phyloP scores from a whole-genome alignment of 805 yeast species.

The Starmera amethionina region DNA sequence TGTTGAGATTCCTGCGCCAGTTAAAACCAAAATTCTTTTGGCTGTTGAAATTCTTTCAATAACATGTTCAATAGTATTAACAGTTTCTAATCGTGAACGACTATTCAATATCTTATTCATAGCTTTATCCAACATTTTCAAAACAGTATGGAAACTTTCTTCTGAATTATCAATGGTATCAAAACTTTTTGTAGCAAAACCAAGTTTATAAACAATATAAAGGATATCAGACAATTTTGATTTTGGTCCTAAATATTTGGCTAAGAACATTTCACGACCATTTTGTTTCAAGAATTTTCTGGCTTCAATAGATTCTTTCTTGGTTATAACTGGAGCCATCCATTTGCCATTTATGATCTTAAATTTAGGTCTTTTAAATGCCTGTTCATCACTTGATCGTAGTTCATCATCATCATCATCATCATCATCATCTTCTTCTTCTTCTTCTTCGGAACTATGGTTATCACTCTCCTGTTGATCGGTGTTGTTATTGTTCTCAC shows the following conservation, averaged over 20 bases:
- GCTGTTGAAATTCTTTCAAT: slow-evolving; percentile 44
- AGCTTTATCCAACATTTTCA: slow-evolving; percentile 49
- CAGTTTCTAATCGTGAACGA: slow-evolving; percentile 43
- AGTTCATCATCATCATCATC: too few species aligned
- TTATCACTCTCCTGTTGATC: too few species aligned
- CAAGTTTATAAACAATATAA: slow-evolving; percentile 49
- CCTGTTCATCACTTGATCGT: too few species aligned
- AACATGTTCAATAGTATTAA: slow-evolving; percentile 51
- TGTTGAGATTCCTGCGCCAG: slow-evolving; percentile 93
- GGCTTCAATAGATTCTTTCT: slow-evolving; percentile 34
- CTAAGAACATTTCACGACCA: slow-evolving; percentile 54
- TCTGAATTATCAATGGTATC: slow-evolving; percentile 31
- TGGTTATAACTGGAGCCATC: slow-evolving; percentile 27
- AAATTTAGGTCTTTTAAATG: background rate
- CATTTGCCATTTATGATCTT: slow-evolving; percentile 23
- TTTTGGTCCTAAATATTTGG: slow-evolving; percentile 48
- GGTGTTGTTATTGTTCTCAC: too few species aligned
- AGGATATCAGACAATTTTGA: slow-evolving; percentile 51
- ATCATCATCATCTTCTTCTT: too few species aligned
- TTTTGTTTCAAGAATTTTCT: slow-evolving; percentile 44
- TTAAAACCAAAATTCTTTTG: slow-evolving; percentile 56
- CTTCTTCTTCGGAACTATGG: too few species aligned
- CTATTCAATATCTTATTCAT: slow-evolving; percentile 51
- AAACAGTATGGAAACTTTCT: slow-evolving; percentile 33
- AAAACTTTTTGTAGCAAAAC: slow-evolving; percentile 31